Percentiles rank a stretch among this genome's conserved stretches.
These are phyloP conservation scores for Suhomyces sp. DNA, from an alignment of 805 yeast genomes.

Conservation along the genomic window DNA sequence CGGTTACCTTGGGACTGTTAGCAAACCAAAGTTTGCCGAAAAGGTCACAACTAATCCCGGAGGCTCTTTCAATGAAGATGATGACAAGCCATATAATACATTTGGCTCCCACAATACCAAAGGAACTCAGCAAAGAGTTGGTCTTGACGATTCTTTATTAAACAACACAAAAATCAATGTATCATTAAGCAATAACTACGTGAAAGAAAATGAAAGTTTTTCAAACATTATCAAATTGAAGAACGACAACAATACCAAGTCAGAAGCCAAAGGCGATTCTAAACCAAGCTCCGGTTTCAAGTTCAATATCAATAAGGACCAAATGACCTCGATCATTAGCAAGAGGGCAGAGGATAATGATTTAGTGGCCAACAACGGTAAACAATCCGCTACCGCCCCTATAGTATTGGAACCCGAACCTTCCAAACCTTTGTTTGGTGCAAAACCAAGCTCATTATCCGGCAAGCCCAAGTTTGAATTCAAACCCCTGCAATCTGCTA, in stretches of 20 bases:
- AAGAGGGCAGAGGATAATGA: constrained; percentile 12
- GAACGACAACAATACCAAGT: constrained; percentile 10
- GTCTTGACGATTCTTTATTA: constrained; percentile 16
- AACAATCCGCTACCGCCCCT: neutral
- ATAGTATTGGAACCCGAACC: constrained; percentile 5
- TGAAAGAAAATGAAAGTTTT: constrained; percentile 21
- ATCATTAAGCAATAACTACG: constrained; percentile 26
- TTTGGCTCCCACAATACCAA: constrained; percentile 10
- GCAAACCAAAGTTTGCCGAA: constrained; percentile 28
- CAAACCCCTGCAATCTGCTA: neutral
- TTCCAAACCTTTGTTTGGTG: constrained; percentile 4
- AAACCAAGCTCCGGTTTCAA: constrained; percentile 40
- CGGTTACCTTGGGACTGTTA: constrained; percentile 36
- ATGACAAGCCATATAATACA: constrained; percentile 2
- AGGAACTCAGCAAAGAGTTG: constrained; percentile 15
- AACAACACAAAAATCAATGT: constrained; percentile 14
- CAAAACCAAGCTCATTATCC: neutral
- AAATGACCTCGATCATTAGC: constrained; percentile 23
- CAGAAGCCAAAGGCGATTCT: constrained; percentile 3
- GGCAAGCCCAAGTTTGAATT: neutral
- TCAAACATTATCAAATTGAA: constrained; percentile 33
- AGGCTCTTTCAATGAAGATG: constrained; percentile 4
- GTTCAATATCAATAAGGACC: constrained; percentile 30
- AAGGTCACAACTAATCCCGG: neutral
- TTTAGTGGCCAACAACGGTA: constrained; percentile 10